Evolutionary conservation across 305 asterid species (phyloP), one percentile per base, ranked within the genome.

Genomic region (Ilex paraguariensis): DNA sequence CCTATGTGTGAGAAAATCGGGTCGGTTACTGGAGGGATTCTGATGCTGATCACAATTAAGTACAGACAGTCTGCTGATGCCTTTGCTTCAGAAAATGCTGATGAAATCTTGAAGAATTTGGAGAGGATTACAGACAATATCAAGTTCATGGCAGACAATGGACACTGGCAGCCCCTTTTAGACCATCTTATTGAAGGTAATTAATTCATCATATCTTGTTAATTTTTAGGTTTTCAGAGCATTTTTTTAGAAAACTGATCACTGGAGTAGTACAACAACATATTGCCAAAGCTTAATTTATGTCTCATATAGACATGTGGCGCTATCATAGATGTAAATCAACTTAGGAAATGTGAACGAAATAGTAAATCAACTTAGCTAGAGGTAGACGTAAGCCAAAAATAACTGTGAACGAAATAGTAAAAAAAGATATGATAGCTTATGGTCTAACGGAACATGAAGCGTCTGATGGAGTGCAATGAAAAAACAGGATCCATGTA

Each of bases 111-210:
- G 65, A 83, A 71, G 77, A 87, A 85, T 67, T 70, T 89, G 81
- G 97, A 83, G 83, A 76, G 44, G 48, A 66, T 79, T 60, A 74
- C 85, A 2, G 64, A 57, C 57, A 87, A 89, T 78, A 81, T 89
- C 80, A 89, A 87, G 68, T 81, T 71, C 76, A 89, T 87, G 95
- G 95, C 95, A 63, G 95, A 89, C 71, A 83, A 84, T 13, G 97
- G 97, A 64, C 76, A 87, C 55, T 79, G 87, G 85, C 91, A 83
- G 44, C 97, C 97, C 28, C 54, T 89, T 53, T 67, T 87, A 51
- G 65, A 79, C 63, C 75, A 84, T 78, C 87, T 89, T 59, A 63
- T 75, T 33, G 75, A 83, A 79, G 97, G 96, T 86, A 77, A 67
- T 46, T 54, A 49, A 10, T 42, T 11, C 48, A 6, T 2, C 48